Evolutionary conservation across 176 grass and related monocot species (phyloP).

Genomic region (Otatea glauca): DNA sequence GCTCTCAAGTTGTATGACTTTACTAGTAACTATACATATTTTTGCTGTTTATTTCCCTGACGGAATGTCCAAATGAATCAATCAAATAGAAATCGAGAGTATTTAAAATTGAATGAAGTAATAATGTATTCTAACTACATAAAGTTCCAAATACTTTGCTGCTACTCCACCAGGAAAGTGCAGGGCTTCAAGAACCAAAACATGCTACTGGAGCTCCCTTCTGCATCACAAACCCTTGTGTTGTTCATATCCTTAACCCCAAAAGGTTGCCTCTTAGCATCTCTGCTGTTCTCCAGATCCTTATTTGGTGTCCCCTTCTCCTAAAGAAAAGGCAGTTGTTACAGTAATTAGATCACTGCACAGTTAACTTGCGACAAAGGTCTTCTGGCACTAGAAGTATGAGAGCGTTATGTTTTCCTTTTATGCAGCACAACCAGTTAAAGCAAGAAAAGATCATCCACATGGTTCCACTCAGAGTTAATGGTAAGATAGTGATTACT

Average conservation of each 20-base stretch:
- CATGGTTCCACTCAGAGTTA: not conserved
- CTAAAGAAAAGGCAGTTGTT: slow-evolving; percentile 45
- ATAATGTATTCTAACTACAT: slow-evolving; percentile 42
- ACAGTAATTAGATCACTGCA: slow-evolving; percentile 31
- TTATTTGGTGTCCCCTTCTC: slow-evolving; percentile 63
- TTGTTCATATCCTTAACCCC: slow-evolving; percentile 62
- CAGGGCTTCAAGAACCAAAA: slow-evolving; percentile 99
- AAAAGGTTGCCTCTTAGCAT: slow-evolving; percentile 61
- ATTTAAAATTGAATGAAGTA: slow-evolving; percentile 40
- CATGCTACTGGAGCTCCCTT: slow-evolving; percentile 70
- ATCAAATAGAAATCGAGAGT: slow-evolving; percentile 42
- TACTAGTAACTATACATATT: slow-evolving; percentile 48
- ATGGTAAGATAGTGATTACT: not conserved
- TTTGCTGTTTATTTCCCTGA: slow-evolving; percentile 42
- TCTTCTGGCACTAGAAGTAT: not conserved
- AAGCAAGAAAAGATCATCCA: slow-evolving; percentile 5
- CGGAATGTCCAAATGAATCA: slow-evolving; percentile 49
- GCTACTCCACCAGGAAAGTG: slow-evolving; percentile 70
- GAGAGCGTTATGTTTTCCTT: not conserved
- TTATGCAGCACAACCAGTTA: not conserved
- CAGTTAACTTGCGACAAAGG: not conserved
- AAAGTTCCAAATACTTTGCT: not conserved
- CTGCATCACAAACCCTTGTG: slow-evolving; percentile 52
- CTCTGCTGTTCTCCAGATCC: slow-evolving; percentile 64
- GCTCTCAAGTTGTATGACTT: slow-evolving; percentile 39